These are phyloP conservation scores for Striga hermonthica DNA, from an alignment of 305 asterid species.

Conservation along the genomic window DNA sequence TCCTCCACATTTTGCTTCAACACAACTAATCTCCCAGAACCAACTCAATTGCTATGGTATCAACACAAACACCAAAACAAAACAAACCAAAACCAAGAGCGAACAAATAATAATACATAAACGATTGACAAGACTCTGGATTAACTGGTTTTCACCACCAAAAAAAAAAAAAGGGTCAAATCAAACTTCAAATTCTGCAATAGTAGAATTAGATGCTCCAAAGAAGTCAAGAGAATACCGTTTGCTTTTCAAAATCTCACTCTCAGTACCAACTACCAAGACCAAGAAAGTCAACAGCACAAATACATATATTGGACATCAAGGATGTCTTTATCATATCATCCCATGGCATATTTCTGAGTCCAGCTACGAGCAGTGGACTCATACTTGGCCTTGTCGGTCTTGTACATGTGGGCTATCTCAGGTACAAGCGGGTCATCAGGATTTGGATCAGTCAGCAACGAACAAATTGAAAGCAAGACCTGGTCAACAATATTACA, in stretches of 20 bases:
- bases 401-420: conserved; percentile 53
- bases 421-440: conserved; percentile 48
- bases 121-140: too few relatives aligned
- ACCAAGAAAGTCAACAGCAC: not conserved
- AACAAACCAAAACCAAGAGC: too few relatives aligned
- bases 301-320: not conserved
- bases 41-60: too few relatives aligned
- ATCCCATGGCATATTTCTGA: conserved; percentile 42
- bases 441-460: conserved; percentile 45
- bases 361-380: conserved; percentile 46
- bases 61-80: too few relatives aligned
- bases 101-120: too few relatives aligned
- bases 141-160: too few relatives aligned
- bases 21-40: too few relatives aligned
- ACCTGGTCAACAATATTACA: conserved; percentile 34
- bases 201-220: not conserved
- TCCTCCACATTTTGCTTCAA: too few relatives aligned
- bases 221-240: conserved; percentile 33
- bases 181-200: conserved; percentile 17
- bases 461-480: conserved; percentile 43
- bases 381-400: conserved; percentile 41
- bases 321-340: conserved; percentile 15
- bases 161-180: not conserved
- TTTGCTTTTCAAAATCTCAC: conserved; percentile 35
- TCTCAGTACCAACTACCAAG: not conserved